Base-by-base conservation (phyloP, 805 yeast species). In the Hanseniaspora mollemarum region DNA sequence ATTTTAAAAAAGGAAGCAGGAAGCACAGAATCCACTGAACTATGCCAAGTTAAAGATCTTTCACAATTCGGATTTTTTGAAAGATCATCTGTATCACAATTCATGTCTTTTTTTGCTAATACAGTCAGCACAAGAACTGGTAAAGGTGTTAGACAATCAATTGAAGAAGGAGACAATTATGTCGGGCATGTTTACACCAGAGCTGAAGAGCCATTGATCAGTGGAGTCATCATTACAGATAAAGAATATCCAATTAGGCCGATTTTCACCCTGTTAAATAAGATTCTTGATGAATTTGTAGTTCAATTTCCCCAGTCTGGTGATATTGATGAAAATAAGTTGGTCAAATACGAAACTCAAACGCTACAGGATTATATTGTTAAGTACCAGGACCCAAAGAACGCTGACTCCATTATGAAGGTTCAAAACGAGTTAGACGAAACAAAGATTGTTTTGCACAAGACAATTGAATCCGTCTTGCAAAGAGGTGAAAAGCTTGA, bases 391-490 rank as follows among this genome's bases (percentile, higher is more conserved):
- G 95, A 92, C 65, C 99, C 99, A 28, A 75, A 83, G 38, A 95
- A 92, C 71, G 97, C 97, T 0, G 99, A 92, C 65, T 83, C 96
- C 10, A 80, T 92, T 55, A 82, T 92, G 94, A 84, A 83, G 66
- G 98, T 92, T 21, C 98, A 92, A 71, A 94, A 87, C 63, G 98
- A 92, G 67, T 76, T 92, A 60, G 98, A 92, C 67, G 98, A 92
- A 64, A 92, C 98, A 33, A 92, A 92, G 72, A 86, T 90, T 59
- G 95, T 88, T 37, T 73, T 92, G 61, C 97, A 92, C 69, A 88
- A 90, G 70, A 87, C 96, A 43, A 90, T 92, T 58, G 96, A 92
- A 67, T 75, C 83, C 55, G 96, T 92, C 8, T 74, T 92, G 63
- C 94, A 87, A 67, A 79, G 99, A 66, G 98, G 98, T 46, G 99